These are phyloP conservation scores for Plectosphaerella cucumerina DNA, from an alignment of 2,329 filamentous ascomycete genomes.

Conservation along the genomic window DNA sequence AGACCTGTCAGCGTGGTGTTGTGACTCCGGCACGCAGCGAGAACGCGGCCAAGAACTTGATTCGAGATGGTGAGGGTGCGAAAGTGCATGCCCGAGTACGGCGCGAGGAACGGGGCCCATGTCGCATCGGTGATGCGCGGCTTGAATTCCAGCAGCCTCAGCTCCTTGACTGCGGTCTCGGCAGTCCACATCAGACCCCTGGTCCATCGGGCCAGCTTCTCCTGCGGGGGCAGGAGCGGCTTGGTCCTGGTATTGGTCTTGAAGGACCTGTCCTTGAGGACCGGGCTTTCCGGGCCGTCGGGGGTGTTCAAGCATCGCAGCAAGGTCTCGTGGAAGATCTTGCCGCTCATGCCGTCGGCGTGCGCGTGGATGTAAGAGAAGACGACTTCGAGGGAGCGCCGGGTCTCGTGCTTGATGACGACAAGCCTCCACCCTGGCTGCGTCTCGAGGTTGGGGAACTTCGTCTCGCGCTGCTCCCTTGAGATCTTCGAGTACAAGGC, in stretches of 20 bases:
- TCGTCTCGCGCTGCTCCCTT: constrained; percentile 6
- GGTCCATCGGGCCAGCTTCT: no score
- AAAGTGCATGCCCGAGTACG: no score
- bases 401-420: constrained; percentile 10
- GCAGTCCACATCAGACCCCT: no score
- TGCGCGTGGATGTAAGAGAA: constrained; percentile 21
- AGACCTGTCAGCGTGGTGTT: background rate
- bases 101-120: no score
- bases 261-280: background rate
- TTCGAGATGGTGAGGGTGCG: no score
- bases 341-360: constrained; percentile 23
- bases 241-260: background rate
- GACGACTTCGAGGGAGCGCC: constrained; percentile 16
- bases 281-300: background rate
- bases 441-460: constrained; percentile 15
- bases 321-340: constrained; percentile 23
- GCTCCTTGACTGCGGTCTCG: no score
- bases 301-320: background rate
- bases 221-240: no score
- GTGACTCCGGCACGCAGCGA: background rate
- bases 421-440: constrained; percentile 20
- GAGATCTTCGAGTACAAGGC: background rate
- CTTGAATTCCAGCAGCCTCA: no score
- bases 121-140: no score
- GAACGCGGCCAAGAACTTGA: background rate